Evolutionary conservation across 495 filamentous ascomycete species (phyloP).

Genomic region (Parmelia sp.): DNA sequence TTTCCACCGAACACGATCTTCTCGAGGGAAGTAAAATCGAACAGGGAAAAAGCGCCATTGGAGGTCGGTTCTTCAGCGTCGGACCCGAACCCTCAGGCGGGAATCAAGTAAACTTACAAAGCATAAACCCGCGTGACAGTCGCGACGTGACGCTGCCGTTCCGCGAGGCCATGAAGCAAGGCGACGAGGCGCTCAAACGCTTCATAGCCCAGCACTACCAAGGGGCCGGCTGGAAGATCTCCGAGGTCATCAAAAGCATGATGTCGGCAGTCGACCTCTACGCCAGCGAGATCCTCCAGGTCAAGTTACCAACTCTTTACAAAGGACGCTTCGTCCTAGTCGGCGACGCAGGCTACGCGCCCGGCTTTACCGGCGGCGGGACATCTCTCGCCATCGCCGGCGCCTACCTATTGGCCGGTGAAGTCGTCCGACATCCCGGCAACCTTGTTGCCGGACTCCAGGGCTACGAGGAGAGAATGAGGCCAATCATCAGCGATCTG

Average conservation of each 20-base stretch:
- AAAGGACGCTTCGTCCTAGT: constrained; percentile 37
- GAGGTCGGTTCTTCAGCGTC: constrained; percentile 34
- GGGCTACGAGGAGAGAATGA: constrained; percentile 39
- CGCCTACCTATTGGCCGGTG: constrained; percentile 46
- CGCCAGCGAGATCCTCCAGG: constrained; percentile 40
- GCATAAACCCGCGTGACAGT: constrained; percentile 28
- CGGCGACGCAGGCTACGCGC: constrained; percentile 39
- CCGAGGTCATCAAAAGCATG: constrained; percentile 24
- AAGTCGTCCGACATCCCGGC: constrained; percentile 31
- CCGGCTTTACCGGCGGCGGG: constrained; percentile 39
- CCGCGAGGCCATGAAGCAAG: constrained; percentile 35
- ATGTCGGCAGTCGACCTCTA: constrained; percentile 43
- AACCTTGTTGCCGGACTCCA: constrained; percentile 34
- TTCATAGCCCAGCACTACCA: constrained; percentile 34
- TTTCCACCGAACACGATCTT: constrained; percentile 35
- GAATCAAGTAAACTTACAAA: constrained; percentile 33
- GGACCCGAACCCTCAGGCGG: constrained; percentile 32
- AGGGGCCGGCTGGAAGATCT: constrained; percentile 40
- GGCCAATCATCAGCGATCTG: constrained; percentile 37
- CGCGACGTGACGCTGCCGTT: constrained; percentile 30
- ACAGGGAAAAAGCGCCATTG: constrained; percentile 27
- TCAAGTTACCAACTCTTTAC: constrained; percentile 34
- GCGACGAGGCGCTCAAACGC: constrained; percentile 37
- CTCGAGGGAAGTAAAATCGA: constrained; percentile 32
- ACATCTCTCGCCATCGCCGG: constrained; percentile 40